Base-by-base conservation (phyloP, 2,329 filamentous ascomycete genomes). In the Clonostachys rhizophaga region DNA sequence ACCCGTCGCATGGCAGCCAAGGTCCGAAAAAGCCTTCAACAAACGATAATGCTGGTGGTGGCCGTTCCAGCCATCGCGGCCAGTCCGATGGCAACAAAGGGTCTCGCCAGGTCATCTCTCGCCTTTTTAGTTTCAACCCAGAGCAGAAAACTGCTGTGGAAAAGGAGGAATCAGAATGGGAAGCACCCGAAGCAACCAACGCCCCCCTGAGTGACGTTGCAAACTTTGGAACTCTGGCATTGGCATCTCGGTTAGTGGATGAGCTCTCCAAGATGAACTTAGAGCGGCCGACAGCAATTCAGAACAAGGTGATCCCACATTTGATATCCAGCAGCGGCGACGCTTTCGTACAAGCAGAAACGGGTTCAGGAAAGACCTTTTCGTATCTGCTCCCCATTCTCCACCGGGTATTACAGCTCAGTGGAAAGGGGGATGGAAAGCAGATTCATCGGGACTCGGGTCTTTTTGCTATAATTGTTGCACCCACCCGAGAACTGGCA, bases 341-440 rank as follows among this genome's bases (percentile, higher is more conserved):
- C 71, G 91, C 91, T 3, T 99, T 99, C 58, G 86, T 99, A 34
- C 94, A 97, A 64, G 95, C 94, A 4, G 87, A 99, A 69, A 99
- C 94, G 0, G 94, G 94, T 55, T 99, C 94, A 0, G 94, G 94
- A 69, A 99, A 99, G 71, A 99, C 94, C 0, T 71, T 99, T 50
- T 89, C 94, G n/a, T 99, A 99, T 63, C 76, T 99, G 5, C 71
- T 99, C 7, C 94, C 94, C 2, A 87, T 99, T 42, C 84, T 99
- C 18, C 89, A 99, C 62, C 80, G 91, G 20, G 86, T 99, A 17
- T 81, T 96, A 66, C 78, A 84, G 13, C 76, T 97, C 33, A 84
- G 89, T 75, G 55, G 79, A 64, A 61, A 71, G 54, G 64, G 74
- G 44, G 70, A 77, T 58, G 70, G 58, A 17, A 65, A 62, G 30